These are phyloP conservation scores for Spatholobus suberectus DNA, from an alignment of 306 rosid species.

Conservation along the genomic window DNA sequence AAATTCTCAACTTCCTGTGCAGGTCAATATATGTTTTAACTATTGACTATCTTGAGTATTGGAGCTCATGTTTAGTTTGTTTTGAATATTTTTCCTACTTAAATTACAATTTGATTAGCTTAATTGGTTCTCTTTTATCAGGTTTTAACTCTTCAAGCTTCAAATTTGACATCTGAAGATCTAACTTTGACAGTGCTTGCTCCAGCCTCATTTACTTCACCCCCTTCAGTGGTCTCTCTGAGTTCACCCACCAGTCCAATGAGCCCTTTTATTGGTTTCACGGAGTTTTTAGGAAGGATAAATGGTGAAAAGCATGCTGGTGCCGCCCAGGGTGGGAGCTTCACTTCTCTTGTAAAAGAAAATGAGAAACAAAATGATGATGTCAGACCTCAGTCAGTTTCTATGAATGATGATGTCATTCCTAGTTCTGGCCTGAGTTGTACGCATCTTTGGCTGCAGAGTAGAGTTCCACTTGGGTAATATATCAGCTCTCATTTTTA, in stretches of 20 bases:
- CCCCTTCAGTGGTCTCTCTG: slow-evolving; percentile 85
- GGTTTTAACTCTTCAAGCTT: slow-evolving; percentile 96
- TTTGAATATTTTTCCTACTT: slow-evolving; percentile 17
- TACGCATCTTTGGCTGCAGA: slow-evolving; percentile 95
- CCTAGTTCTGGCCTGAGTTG: slow-evolving; percentile 82
- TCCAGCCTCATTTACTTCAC: slow-evolving; percentile 83
- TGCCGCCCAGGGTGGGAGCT: slow-evolving; percentile 56
- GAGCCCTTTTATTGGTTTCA: slow-evolving; percentile 85
- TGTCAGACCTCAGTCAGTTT: slow-evolving; percentile 57
- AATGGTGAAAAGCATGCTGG: slow-evolving; percentile 54
- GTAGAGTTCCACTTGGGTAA: slow-evolving; percentile 99
- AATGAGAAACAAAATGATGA: slow-evolving; percentile 60
- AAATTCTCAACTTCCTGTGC: slow-evolving; percentile 85
- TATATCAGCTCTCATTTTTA: slow-evolving; percentile 17
- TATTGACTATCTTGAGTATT: slow-evolving; percentile 10
- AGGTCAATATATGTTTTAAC: slow-evolving; percentile 59
- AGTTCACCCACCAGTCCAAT: slow-evolving; percentile 78
- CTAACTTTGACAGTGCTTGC: slow-evolving; percentile 94
- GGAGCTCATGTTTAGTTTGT: slow-evolving; percentile 6
- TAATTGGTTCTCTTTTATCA: slow-evolving; percentile 53
- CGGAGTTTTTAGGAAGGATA: slow-evolving; percentile 68
- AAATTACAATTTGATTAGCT: slow-evolving; percentile 20
- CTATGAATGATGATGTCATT: slow-evolving; percentile 66
- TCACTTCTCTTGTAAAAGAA: slow-evolving; percentile 54
- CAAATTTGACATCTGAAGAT: slow-evolving; percentile 92